phyloP scores from a whole-genome alignment of 2,329 filamentous ascomycete genomes.

The Colletotrichum sp. region DNA sequence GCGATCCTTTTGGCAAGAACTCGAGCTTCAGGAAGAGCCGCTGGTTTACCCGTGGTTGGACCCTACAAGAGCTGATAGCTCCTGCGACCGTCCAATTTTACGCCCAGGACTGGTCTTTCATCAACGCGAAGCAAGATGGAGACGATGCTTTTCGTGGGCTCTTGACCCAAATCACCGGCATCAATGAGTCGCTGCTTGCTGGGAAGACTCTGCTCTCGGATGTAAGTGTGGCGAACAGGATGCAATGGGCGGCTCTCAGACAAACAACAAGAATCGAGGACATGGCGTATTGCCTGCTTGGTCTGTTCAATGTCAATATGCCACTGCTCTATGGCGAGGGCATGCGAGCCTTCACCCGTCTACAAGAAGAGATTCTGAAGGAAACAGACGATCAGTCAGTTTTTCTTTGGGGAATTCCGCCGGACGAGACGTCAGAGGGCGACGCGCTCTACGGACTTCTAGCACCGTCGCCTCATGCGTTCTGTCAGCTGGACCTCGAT shows the following conservation, averaged over 20 bases:
- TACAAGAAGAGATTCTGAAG: constrained; percentile 13
- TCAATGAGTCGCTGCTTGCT: background rate
- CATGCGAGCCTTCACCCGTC: constrained; percentile 24
- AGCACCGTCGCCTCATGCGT: background rate
- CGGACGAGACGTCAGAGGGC: background rate
- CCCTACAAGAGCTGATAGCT: background rate
- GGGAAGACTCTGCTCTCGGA: constrained; percentile 6
- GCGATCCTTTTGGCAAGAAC: constrained; percentile 72
- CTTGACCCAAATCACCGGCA: background rate
- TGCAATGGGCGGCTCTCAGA: constrained; percentile 31
- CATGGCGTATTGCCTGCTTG: constrained; percentile 30
- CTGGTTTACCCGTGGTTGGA: constrained; percentile 6
- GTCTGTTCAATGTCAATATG: constrained; percentile 32
- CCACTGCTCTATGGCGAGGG: constrained; percentile 32
- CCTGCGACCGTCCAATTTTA: background rate
- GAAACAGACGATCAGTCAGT: constrained; percentile 11
- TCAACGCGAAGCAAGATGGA: background rate
- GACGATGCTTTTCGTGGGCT: background rate
- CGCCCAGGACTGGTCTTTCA: background rate
- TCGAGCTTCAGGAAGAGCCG: background rate
- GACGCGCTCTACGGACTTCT: background rate
- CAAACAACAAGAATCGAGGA: constrained; percentile 27
- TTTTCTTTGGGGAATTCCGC: background rate
- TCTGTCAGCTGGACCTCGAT: background rate
- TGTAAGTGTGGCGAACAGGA: constrained; percentile 28